Base-by-base conservation (phyloP, 2,329 filamentous ascomycete species). In the Moelleriella libera region DNA sequence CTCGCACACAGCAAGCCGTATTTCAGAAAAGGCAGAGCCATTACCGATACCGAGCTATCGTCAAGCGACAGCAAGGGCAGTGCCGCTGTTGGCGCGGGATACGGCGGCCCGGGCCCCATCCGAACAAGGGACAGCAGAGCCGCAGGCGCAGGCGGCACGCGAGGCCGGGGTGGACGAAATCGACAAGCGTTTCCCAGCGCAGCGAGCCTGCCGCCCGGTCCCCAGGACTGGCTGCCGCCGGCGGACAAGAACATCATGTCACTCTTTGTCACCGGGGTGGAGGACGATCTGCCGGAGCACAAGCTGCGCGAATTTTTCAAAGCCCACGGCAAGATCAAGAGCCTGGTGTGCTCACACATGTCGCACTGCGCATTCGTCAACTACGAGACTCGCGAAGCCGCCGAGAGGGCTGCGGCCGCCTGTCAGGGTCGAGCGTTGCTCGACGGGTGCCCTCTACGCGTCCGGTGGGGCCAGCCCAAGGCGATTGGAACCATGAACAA, bases 311-410 rank as follows among this genome's bases (percentile, higher is more conserved):
- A 88, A 2, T 92, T 94, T 64, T 98, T 98, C 70, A 80, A 87
- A 51, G 77, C 78, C 14, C 88, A 89, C 57, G 92, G 92, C 52
- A 87, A 90, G 59, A 82, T 98, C 50, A 86, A 92, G 57, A 96
- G 88, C 30, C 69, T 98, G 12, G 83, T 98, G 39, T 97, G 92
- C 65, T 96, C 89, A 6, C 92, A 98, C 68, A 88, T 94, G 70
- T 90, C 90, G 12, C 92, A 97, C 60, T 97, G 89, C 63, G 92
- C 92, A 1, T 98, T 97, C 60, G 74, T 98, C 67, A 98, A 98
- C 67, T 98, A 88, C 62, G 81, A 88, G 55, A 86, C 83, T 3
- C 78, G 92, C 49, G 80, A 87, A 51, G 83, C 78, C 1, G 92
- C 94, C 0, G 92, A 98, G 66, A 81, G 76, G 49, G 94, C 94